Evolutionary conservation across 2,329 filamentous ascomycete species (phyloP).

Genomic region (Drechslerella dactyloides): DNA sequence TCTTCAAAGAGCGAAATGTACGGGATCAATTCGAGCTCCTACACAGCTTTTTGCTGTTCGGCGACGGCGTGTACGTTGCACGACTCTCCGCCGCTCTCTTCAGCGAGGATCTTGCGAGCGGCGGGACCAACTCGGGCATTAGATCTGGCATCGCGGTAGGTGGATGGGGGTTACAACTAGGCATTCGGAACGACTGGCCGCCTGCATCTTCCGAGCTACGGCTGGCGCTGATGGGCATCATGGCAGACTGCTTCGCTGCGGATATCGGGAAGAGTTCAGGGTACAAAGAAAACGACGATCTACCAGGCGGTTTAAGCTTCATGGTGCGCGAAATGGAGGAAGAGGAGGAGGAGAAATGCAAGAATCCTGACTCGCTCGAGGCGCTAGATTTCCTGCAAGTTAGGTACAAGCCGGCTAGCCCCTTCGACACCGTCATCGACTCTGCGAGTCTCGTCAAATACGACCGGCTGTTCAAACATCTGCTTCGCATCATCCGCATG

Average conservation of each 20-base stretch:
- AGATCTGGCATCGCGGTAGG: slow-evolving; percentile 57
- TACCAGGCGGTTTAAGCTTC: slow-evolving; percentile 79
- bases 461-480: slow-evolving; percentile 79
- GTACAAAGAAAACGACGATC: slow-evolving; percentile 55
- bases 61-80: slow-evolving; percentile 82
- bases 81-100: slow-evolving; percentile 83
- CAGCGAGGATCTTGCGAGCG: slow-evolving; percentile 76
- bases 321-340: slow-evolving; percentile 79
- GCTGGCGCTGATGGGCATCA: slow-evolving; percentile 81
- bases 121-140: slow-evolving; percentile 69
- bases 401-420: slow-evolving; percentile 77
- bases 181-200: slow-evolving; percentile 84
- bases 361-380: slow-evolving; percentile 80
- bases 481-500: slow-evolving; percentile 79
- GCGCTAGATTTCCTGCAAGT: slow-evolving; percentile 92
- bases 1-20: slow-evolving; percentile 77
- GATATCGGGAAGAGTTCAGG: slow-evolving; percentile 52
- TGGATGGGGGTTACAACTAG: slow-evolving; percentile 78
- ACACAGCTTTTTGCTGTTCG: slow-evolving; percentile 79
- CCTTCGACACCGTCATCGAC: slow-evolving; percentile 76
- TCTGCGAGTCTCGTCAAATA: slow-evolving; percentile 75
- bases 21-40: slow-evolving; percentile 76
- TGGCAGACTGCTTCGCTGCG: slow-evolving; percentile 73
- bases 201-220: slow-evolving; percentile 93
- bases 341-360: slow-evolving; percentile 80